These are phyloP conservation scores for Camellia japonica DNA, from an alignment of 148 eudicot genomes.

Conservation along the genomic window DNA sequence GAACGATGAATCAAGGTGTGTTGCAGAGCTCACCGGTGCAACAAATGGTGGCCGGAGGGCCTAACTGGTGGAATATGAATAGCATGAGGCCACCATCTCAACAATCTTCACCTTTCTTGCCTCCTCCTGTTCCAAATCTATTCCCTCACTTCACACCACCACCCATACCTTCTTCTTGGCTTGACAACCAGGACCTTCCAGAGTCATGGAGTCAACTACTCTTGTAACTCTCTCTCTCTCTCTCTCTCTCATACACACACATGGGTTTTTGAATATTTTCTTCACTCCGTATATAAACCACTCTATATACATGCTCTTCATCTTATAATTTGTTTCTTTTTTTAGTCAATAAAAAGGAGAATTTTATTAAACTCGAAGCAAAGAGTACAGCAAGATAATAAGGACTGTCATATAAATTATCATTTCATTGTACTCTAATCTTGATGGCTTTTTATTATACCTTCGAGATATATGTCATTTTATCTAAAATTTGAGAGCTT, in stretches of 20 bases:
- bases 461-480: too few species aligned
- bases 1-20: constrained; percentile 59
- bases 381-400: too few species aligned
- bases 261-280: too few species aligned
- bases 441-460: too few species aligned
- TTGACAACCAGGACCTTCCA: constrained; percentile 44
- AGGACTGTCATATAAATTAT: too few species aligned
- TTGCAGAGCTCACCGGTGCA: constrained; percentile 77
- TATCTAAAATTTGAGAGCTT: too few species aligned
- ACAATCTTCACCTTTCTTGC: constrained; percentile 22
- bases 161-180: constrained; percentile 42
- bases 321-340: too few species aligned
- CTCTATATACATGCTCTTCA: too few species aligned
- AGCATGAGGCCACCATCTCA: constrained; percentile 46
- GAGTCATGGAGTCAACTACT: constrained; percentile 80
- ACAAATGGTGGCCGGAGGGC: constrained; percentile 71
- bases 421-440: too few species aligned
- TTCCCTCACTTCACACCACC: constrained; percentile 14
- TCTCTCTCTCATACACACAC: constrained; percentile 12
- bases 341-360: too few species aligned
- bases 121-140: constrained; percentile 19
- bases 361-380: too few species aligned
- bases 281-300: too few species aligned
- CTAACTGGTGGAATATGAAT: constrained; percentile 55
- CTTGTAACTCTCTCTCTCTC: constrained; percentile 45